A percentile compares a stretch with the other conserved stretches of the same genome.
phyloP scores from a whole-genome alignment of 495 filamentous ascomycete genomes.

The Daldinia caldariorum region DNA sequence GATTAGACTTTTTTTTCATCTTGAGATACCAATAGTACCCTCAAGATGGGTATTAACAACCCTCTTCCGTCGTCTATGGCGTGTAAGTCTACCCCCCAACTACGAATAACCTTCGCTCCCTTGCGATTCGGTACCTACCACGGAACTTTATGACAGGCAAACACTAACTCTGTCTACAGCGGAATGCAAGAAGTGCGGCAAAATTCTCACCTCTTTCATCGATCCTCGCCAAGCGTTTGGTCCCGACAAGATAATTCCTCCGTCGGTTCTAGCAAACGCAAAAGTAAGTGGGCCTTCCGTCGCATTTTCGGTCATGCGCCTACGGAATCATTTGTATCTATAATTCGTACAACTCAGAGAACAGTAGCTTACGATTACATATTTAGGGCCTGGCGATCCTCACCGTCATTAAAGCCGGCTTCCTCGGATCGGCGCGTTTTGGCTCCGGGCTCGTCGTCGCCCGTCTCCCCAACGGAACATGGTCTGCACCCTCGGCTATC shows the following conservation, averaged over 20 bases:
- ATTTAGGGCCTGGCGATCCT: constrained; percentile 89
- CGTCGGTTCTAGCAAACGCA: constrained; percentile 85
- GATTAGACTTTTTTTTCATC: constrained; percentile 6
- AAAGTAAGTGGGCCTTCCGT: constrained; percentile 69
- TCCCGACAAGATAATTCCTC: constrained; percentile 97
- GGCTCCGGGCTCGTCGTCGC: constrained; percentile 95
- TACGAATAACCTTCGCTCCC: constrained; percentile 13
- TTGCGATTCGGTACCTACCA: neutral
- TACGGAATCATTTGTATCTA: neutral
- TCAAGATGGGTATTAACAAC: constrained; percentile 66
- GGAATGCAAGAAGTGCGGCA: constrained; percentile 90
- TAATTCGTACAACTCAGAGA: constrained; percentile 5
- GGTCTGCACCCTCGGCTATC: constrained; percentile 95
- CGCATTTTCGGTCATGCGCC: constrained; percentile 4
- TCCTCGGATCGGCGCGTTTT: constrained; percentile 90
- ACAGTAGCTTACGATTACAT: constrained; percentile 20
- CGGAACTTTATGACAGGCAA: constrained; percentile 13
- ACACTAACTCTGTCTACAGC: constrained; percentile 56
- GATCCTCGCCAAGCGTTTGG: constrained; percentile 95
- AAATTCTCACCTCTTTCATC: constrained; percentile 93
- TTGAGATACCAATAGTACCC: constrained; percentile 12
- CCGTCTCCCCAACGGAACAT: constrained; percentile 86
- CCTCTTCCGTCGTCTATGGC: constrained; percentile 67
- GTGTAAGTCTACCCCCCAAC: constrained; percentile 59
- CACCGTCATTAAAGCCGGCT: constrained; percentile 95